Conservation (phyloP, 1,284 basidiomycete genomes). For the Fomitopsis pinicola region DNA sequence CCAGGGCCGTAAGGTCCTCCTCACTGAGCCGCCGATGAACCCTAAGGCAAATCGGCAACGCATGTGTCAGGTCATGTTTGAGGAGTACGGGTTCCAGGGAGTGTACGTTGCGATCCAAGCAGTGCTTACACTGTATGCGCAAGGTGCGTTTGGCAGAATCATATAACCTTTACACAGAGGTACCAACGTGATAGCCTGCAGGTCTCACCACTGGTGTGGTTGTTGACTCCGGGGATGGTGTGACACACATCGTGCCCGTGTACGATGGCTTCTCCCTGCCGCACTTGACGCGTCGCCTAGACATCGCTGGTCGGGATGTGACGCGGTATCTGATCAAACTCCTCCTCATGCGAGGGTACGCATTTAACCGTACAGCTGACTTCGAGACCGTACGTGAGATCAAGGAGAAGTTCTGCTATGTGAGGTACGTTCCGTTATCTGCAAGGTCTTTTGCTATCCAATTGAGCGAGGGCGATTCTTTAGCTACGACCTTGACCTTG, state of each 20-base stretch:
- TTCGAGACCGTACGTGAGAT: conserved; percentile 99
- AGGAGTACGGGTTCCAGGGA: conserved; percentile 95
- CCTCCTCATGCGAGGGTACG: conserved; percentile 96
- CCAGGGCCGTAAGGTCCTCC: conserved; percentile 83
- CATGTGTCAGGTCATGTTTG: conserved; percentile 99
- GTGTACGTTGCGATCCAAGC: conserved; percentile 99
- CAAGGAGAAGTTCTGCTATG: conserved; percentile 98
- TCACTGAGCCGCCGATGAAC: conserved; percentile 99
- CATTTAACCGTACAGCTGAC: conserved; percentile 98
- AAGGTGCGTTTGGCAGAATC: conserved; percentile 58
- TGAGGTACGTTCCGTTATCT: conserved; percentile 53
- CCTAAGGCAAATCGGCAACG: conserved; percentile 89
- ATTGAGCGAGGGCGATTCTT: neutral
- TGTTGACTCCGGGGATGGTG: conserved; percentile 98
- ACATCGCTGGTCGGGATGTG: conserved; percentile 97
- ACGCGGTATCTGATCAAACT: conserved; percentile 99
- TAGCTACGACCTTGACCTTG: conserved; percentile 93
- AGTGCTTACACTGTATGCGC: conserved; percentile 95
- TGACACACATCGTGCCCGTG: conserved; percentile 98
- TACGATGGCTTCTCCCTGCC: conserved; percentile 97
- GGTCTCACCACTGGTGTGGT: conserved; percentile 98
- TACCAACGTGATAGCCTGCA: conserved; percentile 27
- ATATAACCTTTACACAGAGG: neutral
- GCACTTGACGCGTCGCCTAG: conserved; percentile 89
- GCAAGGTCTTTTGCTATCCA: neutral